Base-by-base conservation (phyloP, 768 basidiomycete genomes). In the Chalciporus piperatus region DNA sequence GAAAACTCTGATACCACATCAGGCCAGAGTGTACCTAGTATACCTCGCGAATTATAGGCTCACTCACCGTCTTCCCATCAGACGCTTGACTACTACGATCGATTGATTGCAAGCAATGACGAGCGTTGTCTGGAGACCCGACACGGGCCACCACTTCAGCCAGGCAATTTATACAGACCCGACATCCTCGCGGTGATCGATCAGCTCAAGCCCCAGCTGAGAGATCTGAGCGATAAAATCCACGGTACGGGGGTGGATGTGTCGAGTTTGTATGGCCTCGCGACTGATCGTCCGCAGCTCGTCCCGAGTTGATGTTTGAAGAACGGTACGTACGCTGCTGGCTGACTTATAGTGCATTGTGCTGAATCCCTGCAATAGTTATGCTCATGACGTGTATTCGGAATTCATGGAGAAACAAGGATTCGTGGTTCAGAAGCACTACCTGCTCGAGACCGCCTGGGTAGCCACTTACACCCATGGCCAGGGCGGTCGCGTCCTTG, bases 381-480 rank as follows among this genome's bases (percentile, higher is more conserved):
- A 84, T 70, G 83, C 89, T 0, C 89, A 92, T 56, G 84, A 90
- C 55, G 74, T 71, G 2, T 77, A 89, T 14, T 86, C 89, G 1
- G 64, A 66, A 0, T 91, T 89, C 66, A 76, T 92, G 77, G 72
- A 68, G 47, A 74, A 75, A 44, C 81, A 82, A 23, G 87, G 84
- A 1, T 91, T 87, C 63, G 64, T 75, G 22, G 83, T 91, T 20
- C 77, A 77, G 32, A 76, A 69, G 52, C 78, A 89, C 41, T 79
- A 84, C 59, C 74, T 77, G 35, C 72, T 92, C 20, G 76, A 81
- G 27, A 92, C 89, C 0, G 89, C 88, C 3, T 92, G 89, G 89
- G 73, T 76, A n/a, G 90, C 90, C 0, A 78, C 76, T 2, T 91
- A 80, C 58, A 71, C 76, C 14, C 75, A 84, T 57, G 85, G 87